Evolutionary conservation across 1,139 yeast genomes (phyloP).

Genomic region (Yamadazyma mexicana): DNA sequence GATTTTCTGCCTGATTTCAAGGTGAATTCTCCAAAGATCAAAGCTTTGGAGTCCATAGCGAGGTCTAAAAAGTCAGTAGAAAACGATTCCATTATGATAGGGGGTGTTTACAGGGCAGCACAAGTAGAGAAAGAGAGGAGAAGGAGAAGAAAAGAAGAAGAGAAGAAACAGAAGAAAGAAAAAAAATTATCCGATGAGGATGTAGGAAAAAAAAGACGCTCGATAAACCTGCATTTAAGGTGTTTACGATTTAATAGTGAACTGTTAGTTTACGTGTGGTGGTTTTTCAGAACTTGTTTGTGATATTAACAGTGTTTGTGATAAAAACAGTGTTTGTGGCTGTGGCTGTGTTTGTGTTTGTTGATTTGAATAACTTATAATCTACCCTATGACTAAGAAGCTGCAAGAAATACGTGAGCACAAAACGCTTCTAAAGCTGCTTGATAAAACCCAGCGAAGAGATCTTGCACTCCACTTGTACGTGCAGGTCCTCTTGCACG

Average conservation of each 20-base stretch:
- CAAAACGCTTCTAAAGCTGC: constrained; percentile 26
- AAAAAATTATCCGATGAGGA: not conserved
- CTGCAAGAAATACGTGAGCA: constrained; percentile 6
- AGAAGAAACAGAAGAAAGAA: constrained; percentile 10
- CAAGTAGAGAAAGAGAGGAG: constrained; percentile 2
- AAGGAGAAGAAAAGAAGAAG: constrained; percentile 3
- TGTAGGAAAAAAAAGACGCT: not conserved
- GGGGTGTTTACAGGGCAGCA: not conserved
- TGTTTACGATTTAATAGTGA: too few species aligned
- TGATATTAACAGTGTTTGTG: too few species aligned
- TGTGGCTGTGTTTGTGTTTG: too few species aligned
- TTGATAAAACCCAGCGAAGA: constrained; percentile 44
- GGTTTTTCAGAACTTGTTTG: too few species aligned
- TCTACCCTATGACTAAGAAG: not conserved
- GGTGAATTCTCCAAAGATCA: constrained; percentile 84
- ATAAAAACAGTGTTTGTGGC: too few species aligned
- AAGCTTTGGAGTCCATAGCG: constrained; percentile 78
- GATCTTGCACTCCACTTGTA: constrained; percentile 58
- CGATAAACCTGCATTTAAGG: not conserved
- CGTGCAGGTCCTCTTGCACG: constrained; percentile 41
- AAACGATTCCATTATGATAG: constrained; percentile 32
- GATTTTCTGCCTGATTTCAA: constrained; percentile 89
- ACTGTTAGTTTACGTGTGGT: too few species aligned
- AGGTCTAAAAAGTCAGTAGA: constrained; percentile 72
- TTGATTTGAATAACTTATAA: too few species aligned